phyloP scores from a whole-genome alignment of 768 basidiomycete species.

The Panaeolus cyanescens region DNA sequence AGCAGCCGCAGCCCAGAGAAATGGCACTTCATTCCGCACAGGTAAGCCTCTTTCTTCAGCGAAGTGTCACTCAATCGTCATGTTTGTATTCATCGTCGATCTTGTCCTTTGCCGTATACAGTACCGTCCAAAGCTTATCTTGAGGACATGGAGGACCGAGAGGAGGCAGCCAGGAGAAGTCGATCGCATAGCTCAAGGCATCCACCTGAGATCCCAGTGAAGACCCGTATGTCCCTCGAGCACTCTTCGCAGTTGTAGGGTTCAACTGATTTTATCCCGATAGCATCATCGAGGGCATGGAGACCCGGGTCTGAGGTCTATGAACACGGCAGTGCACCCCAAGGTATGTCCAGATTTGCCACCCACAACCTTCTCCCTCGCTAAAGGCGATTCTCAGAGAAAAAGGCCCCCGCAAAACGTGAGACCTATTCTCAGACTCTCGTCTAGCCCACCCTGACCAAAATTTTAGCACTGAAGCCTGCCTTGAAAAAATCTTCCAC shows the following conservation, averaged over 20 bases:
- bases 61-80: background rate
- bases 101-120: slow-evolving; percentile 6
- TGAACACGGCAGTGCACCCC: background rate
- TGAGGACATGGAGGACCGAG: slow-evolving; percentile 17
- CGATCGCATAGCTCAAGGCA: background rate
- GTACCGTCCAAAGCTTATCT: slow-evolving; percentile 21
- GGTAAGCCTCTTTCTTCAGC: background rate
- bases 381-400: background rate
- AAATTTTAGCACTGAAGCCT: slow-evolving; percentile 15
- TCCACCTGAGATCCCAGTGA: background rate
- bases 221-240: background rate
- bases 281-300: slow-evolving; percentile 3
- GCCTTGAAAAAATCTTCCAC: slow-evolving; percentile 19
- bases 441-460: background rate
- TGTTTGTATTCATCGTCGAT: slow-evolving; percentile 10
- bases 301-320: background rate
- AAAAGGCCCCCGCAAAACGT: background rate
- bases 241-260: background rate
- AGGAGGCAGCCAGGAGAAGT: background rate
- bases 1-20: background rate
- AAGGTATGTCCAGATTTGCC: slow-evolving; percentile 1
- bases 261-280: background rate
- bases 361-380: slow-evolving; percentile 2
- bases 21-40: background rate
- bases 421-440: background rate